These are phyloP conservation scores for Trichoderma hamatum DNA, from an alignment of 2,329 filamentous ascomycete species.

Conservation along the genomic window DNA sequence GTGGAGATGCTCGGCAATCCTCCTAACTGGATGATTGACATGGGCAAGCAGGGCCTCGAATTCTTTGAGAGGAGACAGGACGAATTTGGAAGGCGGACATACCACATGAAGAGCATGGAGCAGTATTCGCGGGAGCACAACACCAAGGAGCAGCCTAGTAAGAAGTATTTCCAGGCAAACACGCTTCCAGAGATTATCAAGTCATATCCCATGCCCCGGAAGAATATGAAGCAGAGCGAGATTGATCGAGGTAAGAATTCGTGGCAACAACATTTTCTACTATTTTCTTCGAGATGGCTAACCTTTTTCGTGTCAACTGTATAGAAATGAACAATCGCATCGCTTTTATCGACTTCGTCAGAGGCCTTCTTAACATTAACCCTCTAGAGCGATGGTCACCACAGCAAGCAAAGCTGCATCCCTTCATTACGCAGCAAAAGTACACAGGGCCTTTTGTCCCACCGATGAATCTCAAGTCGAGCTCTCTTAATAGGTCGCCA, in stretches of 20 bases:
- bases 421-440: conserved; percentile 98
- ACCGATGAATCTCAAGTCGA: conserved; percentile 93
- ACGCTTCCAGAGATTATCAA: conserved; percentile 97
- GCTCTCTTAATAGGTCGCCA: conserved; percentile 80
- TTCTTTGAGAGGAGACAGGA: conserved; percentile 94
- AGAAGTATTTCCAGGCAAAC: conserved; percentile 97
- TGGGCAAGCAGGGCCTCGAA: conserved; percentile 95
- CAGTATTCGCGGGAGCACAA: conserved; percentile 95
- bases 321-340: conserved; percentile 97
- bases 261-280: background rate
- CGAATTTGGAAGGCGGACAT: conserved; percentile 88
- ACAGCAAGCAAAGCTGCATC: conserved; percentile 94
- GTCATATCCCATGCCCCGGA: conserved; percentile 95
- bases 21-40: conserved; percentile 98
- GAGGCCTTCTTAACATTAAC: conserved; percentile 90
- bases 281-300: background rate
- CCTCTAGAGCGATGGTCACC: conserved; percentile 97
- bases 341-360: conserved; percentile 97
- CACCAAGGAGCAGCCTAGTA: conserved; percentile 98
- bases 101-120: conserved; percentile 95
- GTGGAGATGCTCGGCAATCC: conserved; percentile 97
- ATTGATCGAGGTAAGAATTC: conserved; percentile 79
- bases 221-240: conserved; percentile 98
- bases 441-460: conserved; percentile 95
- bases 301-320: conserved; percentile 27